Evolutionary conservation across 2,329 filamentous ascomycete species (phyloP).

Genomic region (Claviceps africana): DNA sequence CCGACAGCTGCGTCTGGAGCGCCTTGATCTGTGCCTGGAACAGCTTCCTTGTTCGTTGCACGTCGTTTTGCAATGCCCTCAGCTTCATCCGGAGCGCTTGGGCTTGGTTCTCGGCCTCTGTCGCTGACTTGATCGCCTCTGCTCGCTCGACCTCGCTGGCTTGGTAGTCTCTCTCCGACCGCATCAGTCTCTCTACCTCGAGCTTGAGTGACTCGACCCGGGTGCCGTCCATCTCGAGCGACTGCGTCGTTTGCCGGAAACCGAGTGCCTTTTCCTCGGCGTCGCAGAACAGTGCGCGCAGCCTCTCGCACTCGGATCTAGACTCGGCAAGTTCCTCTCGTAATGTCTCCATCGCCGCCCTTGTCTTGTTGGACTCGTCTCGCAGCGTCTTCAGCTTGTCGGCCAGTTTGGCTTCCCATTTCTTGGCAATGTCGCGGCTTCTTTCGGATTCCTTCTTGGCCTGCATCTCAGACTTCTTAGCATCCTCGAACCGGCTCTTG

Average conservation of each 20-base stretch:
- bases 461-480: constrained; percentile 55
- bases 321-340: constrained; percentile 43
- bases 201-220: constrained; percentile 46
- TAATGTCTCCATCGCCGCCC: constrained; percentile 40
- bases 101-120: constrained; percentile 43
- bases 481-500: constrained; percentile 58
- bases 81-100: constrained; percentile 47
- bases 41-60: constrained; percentile 26
- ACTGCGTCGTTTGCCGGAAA: constrained; percentile 48
- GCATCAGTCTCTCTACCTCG: constrained; percentile 46
- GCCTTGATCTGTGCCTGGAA: constrained; percentile 34
- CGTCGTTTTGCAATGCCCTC: constrained; percentile 32
- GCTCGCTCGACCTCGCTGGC: constrained; percentile 48
- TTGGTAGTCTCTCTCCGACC: constrained; percentile 48
- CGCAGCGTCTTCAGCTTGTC: constrained; percentile 51
- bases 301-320: constrained; percentile 46
- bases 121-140: constrained; percentile 40
- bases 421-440: constrained; percentile 58
- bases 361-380: constrained; percentile 56
- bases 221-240: constrained; percentile 44
- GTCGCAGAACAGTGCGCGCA: constrained; percentile 52
- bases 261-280: constrained; percentile 55
- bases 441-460: constrained; percentile 59
- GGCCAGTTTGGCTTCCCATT: constrained; percentile 60
- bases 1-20: constrained; percentile 31